phyloP scores from a whole-genome alignment of 1,284 basidiomycete genomes.

The Ceratobasidium papillatum region DNA sequence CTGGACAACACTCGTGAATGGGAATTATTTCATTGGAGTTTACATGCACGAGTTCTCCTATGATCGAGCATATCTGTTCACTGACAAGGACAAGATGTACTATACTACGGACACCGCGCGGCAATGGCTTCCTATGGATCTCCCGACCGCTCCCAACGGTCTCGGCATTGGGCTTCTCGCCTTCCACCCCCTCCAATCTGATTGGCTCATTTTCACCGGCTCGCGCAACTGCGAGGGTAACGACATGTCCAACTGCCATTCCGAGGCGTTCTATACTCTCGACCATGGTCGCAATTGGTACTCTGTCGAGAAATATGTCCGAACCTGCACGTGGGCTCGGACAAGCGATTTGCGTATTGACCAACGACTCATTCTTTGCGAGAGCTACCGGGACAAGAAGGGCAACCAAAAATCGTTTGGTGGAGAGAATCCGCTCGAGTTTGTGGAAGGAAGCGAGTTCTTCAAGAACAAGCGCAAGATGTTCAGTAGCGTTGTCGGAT shows the following conservation, averaged over 20 bases:
- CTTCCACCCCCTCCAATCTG: slow-evolving; percentile 85
- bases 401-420: slow-evolving; percentile 75
- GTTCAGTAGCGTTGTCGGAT: slow-evolving; percentile 90
- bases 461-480: slow-evolving; percentile 76
- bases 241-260: slow-evolving; percentile 64
- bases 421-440: slow-evolving; percentile 74
- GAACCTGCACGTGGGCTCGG: slow-evolving; percentile 91
- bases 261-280: slow-evolving; percentile 74
- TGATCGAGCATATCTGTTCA: slow-evolving; percentile 91
- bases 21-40: slow-evolving; percentile 79
- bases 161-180: slow-evolving; percentile 81
- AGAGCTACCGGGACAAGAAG: slow-evolving; percentile 83
- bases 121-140: slow-evolving; percentile 70
- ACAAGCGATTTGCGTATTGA: slow-evolving; percentile 83
- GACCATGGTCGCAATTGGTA: slow-evolving; percentile 84
- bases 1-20: slow-evolving; percentile 75
- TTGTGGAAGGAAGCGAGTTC: slow-evolving; percentile 82
- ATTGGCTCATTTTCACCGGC: slow-evolving; percentile 92
- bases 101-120: slow-evolving; percentile 86
- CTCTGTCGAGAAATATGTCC: slow-evolving; percentile 84
- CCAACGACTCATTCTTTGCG: slow-evolving; percentile 89
- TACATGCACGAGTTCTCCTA: slow-evolving; percentile 82
- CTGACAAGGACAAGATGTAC: slow-evolving; percentile 68
- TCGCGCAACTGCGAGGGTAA: slow-evolving; percentile 67
- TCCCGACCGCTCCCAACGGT: slow-evolving; percentile 79